These are phyloP conservation scores for Solanum bulbocastanum DNA, from an alignment of 257 asterid species.

Conservation along the genomic window DNA sequence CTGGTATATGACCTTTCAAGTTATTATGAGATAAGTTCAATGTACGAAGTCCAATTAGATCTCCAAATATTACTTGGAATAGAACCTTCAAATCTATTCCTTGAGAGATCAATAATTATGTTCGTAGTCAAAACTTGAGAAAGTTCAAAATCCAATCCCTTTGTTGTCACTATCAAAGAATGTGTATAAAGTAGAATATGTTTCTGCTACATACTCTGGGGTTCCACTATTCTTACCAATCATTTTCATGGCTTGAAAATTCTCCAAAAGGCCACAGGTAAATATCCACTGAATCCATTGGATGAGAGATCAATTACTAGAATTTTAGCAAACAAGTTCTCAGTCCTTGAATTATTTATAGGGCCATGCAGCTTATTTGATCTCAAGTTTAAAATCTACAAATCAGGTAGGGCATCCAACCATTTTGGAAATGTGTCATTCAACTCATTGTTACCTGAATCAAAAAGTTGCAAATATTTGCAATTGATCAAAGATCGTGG, in stretches of 20 bases:
- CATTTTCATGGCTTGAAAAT: too few relatives aligned
- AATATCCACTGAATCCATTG: too few relatives aligned
- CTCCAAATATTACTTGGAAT: not conserved
- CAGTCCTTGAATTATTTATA: too few relatives aligned
- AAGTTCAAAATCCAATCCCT: not conserved
- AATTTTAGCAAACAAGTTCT: too few relatives aligned
- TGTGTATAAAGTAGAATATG: fast-evolving
- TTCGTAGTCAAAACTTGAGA: not conserved
- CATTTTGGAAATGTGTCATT: not conserved
- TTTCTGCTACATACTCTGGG: too few relatives aligned
- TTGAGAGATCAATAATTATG: not conserved
- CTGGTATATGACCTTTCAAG: not conserved
- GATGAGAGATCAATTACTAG: too few relatives aligned
- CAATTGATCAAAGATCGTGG: too few relatives aligned
- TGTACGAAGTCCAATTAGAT: not conserved
- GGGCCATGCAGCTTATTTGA: too few relatives aligned
- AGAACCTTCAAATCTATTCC: not conserved
- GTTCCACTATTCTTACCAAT: too few relatives aligned
- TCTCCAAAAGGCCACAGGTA: too few relatives aligned
- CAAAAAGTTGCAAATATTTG: too few relatives aligned
- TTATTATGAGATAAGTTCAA: not conserved
- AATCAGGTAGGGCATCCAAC: not conserved
- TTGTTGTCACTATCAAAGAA: not conserved
- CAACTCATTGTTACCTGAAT: too few relatives aligned
- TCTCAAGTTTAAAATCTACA: not conserved